Percentiles rank a stretch among this genome's conserved stretches.
Evolutionary conservation across 352 stramenopile genomes (phyloP).

Genomic region (Aphanomyces invadans): DNA sequence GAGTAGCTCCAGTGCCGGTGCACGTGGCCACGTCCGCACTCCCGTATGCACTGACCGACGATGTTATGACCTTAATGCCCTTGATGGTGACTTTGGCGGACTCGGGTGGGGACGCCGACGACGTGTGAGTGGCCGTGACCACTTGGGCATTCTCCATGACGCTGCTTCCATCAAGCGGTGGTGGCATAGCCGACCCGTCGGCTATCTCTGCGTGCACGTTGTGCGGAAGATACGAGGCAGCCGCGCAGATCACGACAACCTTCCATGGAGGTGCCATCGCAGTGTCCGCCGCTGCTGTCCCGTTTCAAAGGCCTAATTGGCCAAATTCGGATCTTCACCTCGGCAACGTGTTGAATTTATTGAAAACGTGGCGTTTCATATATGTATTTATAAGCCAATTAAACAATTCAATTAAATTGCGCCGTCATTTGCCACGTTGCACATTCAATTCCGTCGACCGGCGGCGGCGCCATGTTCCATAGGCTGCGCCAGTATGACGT

Average conservation of each 20-base stretch:
- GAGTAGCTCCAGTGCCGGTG: no score
- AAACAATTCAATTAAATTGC: constrained; percentile 11
- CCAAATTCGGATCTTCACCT: no score
- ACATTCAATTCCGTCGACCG: constrained; percentile 15
- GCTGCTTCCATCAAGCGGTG: not conserved
- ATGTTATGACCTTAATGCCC: not conserved
- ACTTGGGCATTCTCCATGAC: not conserved
- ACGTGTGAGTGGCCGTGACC: not conserved
- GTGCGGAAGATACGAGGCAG: no score
- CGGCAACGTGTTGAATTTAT: not conserved
- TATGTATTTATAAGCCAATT: constrained; percentile 22
- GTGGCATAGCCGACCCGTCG: not conserved
- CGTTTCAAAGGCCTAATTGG: constrained; percentile 1
- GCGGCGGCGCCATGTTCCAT: constrained; percentile 30
- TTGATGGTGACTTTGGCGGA: constrained; percentile 7
- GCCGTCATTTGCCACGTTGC: constrained; percentile 6
- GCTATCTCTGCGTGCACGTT: no score
- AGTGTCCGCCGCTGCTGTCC: no score
- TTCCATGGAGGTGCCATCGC: no score
- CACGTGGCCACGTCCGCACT: no score
- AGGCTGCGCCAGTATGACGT: constrained; percentile 80
- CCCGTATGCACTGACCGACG: not conserved
- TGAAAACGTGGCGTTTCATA: not conserved
- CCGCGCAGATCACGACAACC: not conserved
- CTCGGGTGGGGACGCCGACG: not conserved